These are phyloP conservation scores for Serendipita sp. DNA, from an alignment of 768 basidiomycete species.

Conservation along the genomic window DNA sequence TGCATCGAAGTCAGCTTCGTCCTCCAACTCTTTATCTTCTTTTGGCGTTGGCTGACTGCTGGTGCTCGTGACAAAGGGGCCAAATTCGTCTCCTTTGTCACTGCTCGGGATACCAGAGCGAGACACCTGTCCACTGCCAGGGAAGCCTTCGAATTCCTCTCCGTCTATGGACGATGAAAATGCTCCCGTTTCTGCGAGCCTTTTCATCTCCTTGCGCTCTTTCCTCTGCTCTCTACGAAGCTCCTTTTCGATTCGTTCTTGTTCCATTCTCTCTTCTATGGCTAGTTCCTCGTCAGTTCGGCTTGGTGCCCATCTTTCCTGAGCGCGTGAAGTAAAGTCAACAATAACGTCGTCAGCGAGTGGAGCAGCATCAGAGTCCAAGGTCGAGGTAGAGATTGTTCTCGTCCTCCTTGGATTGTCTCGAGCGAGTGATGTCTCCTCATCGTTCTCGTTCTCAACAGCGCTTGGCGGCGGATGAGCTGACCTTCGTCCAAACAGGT, in stretches of 20 bases:
- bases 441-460: slow-evolving; percentile 33
- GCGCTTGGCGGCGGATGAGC: slow-evolving; percentile 29
- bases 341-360: slow-evolving; percentile 42
- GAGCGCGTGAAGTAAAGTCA: slow-evolving; percentile 27
- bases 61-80: slow-evolving; percentile 16
- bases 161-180: slow-evolving; percentile 18
- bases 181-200: slow-evolving; percentile 24
- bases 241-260: slow-evolving; percentile 26
- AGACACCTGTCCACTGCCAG: slow-evolving; percentile 27
- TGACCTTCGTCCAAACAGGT: slow-evolving; percentile 46
- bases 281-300: slow-evolving; percentile 18
- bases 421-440: slow-evolving; percentile 6
- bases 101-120: slow-evolving; percentile 4
- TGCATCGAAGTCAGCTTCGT: slow-evolving; percentile 43
- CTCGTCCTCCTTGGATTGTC: slow-evolving; percentile 2
- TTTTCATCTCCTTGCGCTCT: slow-evolving; percentile 30
- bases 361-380: slow-evolving; percentile 57
- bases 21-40: slow-evolving; percentile 21
- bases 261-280: slow-evolving; percentile 24
- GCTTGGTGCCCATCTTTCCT: slow-evolving; percentile 16
- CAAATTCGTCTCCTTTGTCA: slow-evolving; percentile 17
- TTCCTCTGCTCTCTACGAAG: slow-evolving; percentile 25
- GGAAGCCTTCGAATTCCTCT: slow-evolving; percentile 49
- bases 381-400: slow-evolving; percentile 25
- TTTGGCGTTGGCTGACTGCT: slow-evolving; percentile 7